phyloP scores from a whole-genome alignment of 345 rosid species.

The Excoecaria cochinchinensis region DNA sequence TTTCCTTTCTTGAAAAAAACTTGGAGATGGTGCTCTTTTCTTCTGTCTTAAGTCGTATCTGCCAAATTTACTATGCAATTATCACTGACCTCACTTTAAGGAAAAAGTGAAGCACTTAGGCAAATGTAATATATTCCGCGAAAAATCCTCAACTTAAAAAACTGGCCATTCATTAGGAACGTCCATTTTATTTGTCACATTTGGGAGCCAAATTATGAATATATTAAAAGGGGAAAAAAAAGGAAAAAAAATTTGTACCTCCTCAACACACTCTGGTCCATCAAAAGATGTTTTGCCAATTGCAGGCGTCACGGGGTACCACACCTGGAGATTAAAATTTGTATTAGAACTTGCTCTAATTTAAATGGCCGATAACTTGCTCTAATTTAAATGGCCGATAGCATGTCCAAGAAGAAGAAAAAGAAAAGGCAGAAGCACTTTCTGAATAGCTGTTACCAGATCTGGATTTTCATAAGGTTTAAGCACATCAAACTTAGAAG shows the following conservation, averaged over 20 bases:
- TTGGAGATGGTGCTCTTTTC: slow-evolving; percentile 63
- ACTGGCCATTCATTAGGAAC: background rate
- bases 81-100: background rate
- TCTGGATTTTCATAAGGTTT: slow-evolving; percentile 70
- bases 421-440: background rate
- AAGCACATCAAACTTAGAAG: slow-evolving; percentile 51
- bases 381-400: background rate
- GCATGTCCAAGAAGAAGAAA: background rate
- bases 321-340: slow-evolving; percentile 42
- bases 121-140: background rate
- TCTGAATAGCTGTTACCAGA: slow-evolving; percentile 47
- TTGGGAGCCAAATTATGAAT: background rate
- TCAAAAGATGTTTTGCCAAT: slow-evolving; percentile 76
- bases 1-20: slow-evolving; percentile 56
- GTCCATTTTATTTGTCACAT: background rate
- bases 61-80: slow-evolving; percentile 20
- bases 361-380: background rate
- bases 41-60: slow-evolving; percentile 55
- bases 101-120: background rate
- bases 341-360: background rate
- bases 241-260: slow-evolving; percentile 39
- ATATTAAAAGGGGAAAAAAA: background rate
- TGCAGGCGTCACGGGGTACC: slow-evolving; percentile 86
- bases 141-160: background rate
- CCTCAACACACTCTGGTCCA: slow-evolving; percentile 88